phyloP scores from a whole-genome alignment of 345 rosid species.

The Combretum micranthum region DNA sequence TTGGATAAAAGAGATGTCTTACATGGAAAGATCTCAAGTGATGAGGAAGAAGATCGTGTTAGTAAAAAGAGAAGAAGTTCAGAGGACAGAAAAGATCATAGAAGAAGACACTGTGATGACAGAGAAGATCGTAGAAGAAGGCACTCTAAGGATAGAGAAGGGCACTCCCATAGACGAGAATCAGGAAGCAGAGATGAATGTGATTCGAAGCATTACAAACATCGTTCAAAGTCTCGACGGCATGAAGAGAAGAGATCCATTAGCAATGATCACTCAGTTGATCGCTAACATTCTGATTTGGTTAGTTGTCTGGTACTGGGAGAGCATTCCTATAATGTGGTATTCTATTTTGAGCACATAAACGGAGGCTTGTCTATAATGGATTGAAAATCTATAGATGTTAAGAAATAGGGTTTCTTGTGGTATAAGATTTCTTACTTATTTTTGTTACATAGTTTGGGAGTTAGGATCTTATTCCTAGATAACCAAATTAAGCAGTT shows the following conservation, averaged over 20 bases:
- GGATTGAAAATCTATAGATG: too few species aligned
- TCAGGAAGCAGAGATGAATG: slow-evolving; percentile 17
- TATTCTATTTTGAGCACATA: too few species aligned
- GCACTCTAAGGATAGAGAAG: slow-evolving; percentile 21
- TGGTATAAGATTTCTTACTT: too few species aligned
- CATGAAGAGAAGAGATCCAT: slow-evolving; percentile 8
- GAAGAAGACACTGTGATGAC: slow-evolving; percentile 14
- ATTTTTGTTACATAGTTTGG: too few species aligned
- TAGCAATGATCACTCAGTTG: slow-evolving; percentile 14
- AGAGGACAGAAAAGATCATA: slow-evolving; percentile 24
- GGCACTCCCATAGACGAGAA: slow-evolving; percentile 20
- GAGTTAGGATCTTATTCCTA: too few species aligned
- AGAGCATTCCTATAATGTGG: too few species aligned
- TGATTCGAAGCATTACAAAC: slow-evolving; percentile 3
- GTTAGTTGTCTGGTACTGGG: background rate
- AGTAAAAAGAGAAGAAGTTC: slow-evolving; percentile 15
- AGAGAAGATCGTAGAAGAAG: slow-evolving; percentile 20
- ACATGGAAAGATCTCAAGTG: slow-evolving; percentile 17
- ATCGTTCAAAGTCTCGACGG: slow-evolving; percentile 1
- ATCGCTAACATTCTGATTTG: background rate
- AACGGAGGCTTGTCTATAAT: too few species aligned
- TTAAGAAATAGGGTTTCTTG: too few species aligned
- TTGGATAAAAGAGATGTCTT: slow-evolving; percentile 16
- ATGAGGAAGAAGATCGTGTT: slow-evolving; percentile 5
- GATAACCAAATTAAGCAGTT: too few species aligned